Evolutionary conservation across 768 basidiomycete species (phyloP), one percentile per base, ranked within the genome.

Genomic region (Pulveroboletus frians): DNA sequence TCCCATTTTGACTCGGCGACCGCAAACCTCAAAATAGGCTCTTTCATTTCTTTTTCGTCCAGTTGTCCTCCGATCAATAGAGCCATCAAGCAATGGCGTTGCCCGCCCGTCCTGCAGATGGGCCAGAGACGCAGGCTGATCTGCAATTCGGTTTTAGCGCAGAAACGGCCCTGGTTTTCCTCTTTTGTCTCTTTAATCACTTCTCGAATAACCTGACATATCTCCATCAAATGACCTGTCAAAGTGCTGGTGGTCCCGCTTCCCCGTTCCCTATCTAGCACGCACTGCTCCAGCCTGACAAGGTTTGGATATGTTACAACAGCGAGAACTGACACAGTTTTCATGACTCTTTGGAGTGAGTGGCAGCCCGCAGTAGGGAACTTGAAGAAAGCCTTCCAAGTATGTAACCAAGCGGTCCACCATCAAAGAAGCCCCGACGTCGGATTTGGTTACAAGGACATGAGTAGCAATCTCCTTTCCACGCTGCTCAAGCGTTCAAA

Each of bases 401-500:
- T 13, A 27, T 29, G 26, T 29, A 29, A 41, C 11, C 13, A 29
- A 29, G 17, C 9, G 14, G 37, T 46, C 15, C 41, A 13, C 18
- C 50, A 57, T 20, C 27, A 59, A 49, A 29, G 56, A 59, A 57
- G 57, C 52, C 2, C 6, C 8, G 8, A 20, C 26, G 21, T 47
- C 46, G 29, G 35, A 48, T 53, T 46, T 55, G 41, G 53, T 26
- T 52, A 39, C 27, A 20, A 7, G 32, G 31, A 46, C 29, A 47
- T 45, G 26, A 49, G 17, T n/a, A 40, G 59, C 9, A 46, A 40
- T 47, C 18, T 38, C 27, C 20, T 53, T 53, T 46, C 54, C 38
- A 41, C 46, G 49, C 38, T 14, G 34, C 34, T 15, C 35, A 26
- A 37, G 35, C 26, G 21, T 41, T 39, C 17, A 38, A 34, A 36